A percentile compares a stretch with the other conserved stretches of the same genome.
Evolutionary conservation across 495 filamentous ascomycete species (phyloP).

Genomic region (Neurospora hispaniola): DNA sequence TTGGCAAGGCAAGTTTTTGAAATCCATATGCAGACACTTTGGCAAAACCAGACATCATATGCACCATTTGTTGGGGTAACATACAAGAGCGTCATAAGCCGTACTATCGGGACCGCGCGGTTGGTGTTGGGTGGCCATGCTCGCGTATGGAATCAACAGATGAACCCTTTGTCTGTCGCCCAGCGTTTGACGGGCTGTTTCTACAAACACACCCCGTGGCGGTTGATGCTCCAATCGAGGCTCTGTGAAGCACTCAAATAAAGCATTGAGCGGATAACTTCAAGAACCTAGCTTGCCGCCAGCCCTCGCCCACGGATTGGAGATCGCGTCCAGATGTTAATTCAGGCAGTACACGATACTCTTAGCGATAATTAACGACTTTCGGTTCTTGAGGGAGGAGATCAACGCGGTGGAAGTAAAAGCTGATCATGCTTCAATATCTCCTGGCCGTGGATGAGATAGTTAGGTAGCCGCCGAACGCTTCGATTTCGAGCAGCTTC

Average conservation of each 20-base stretch:
- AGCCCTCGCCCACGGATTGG: not conserved
- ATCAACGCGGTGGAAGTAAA: not conserved
- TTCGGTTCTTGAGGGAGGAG: not conserved
- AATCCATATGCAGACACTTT: not conserved
- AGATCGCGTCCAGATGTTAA: not conserved
- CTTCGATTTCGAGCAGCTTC: no score
- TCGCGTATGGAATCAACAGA: not conserved
- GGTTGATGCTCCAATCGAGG: not conserved
- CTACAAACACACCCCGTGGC: not conserved
- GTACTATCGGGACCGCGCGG: not conserved
- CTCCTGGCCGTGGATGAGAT: not conserved
- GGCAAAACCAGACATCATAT: not conserved
- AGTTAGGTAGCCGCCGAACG: not conserved
- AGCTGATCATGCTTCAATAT: not conserved
- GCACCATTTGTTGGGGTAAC: not conserved
- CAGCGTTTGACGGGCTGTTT: not conserved
- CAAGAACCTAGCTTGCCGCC: not conserved
- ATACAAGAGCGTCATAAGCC: not conserved
- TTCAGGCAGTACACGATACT: no score
- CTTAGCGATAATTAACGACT: no score
- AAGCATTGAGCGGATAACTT: not conserved
- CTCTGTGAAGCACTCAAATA: not conserved
- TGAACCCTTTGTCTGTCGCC: not conserved
- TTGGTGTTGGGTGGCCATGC: not conserved
- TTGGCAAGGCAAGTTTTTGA: not conserved